phyloP scores from a whole-genome alignment of 257 asterid genomes.

The Ballota nigra region DNA sequence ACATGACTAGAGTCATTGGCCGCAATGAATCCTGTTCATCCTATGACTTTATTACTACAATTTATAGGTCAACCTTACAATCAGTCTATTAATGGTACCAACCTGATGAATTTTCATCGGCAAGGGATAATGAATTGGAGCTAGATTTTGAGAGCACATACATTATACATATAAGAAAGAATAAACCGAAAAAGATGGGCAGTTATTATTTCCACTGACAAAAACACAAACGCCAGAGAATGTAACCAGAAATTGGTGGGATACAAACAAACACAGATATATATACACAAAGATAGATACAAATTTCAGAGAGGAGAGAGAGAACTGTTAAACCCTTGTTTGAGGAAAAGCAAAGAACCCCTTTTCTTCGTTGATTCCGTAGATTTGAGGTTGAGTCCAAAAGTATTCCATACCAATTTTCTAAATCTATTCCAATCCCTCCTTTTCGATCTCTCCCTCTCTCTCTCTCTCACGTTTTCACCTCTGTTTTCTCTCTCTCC shows the following conservation, averaged over 20 bases:
- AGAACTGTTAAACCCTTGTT: conserved; percentile 11
- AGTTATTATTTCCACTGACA: conserved; percentile 10
- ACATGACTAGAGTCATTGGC: neutral
- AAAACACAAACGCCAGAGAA: conserved; percentile 19
- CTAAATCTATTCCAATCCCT: conserved; percentile 22
- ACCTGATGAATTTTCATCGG: neutral
- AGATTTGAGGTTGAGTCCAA: conserved; percentile 26
- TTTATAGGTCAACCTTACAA: neutral
- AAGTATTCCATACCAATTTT: conserved; percentile 15
- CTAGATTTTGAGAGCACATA: neutral
- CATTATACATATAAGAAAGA: too few species aligned
- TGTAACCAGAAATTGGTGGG: neutral
- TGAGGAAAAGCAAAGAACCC: neutral
- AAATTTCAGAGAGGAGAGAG: neutral
- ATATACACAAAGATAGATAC: neutral
- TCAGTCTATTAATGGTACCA: neutral
- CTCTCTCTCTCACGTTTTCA: too few species aligned
- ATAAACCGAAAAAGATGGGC: conserved; percentile 11
- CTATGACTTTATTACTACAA: neutral
- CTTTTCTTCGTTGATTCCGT: neutral
- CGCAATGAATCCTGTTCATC: neutral
- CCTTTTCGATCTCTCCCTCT: conserved; percentile 3
- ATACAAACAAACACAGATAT: too few species aligned
- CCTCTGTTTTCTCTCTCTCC: neutral
- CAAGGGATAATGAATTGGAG: neutral